A percentile compares a stretch with the other conserved stretches of the same genome.
phyloP scores from a whole-genome alignment of 129 eudicot genomes.

The Flaveria bidentis region DNA sequence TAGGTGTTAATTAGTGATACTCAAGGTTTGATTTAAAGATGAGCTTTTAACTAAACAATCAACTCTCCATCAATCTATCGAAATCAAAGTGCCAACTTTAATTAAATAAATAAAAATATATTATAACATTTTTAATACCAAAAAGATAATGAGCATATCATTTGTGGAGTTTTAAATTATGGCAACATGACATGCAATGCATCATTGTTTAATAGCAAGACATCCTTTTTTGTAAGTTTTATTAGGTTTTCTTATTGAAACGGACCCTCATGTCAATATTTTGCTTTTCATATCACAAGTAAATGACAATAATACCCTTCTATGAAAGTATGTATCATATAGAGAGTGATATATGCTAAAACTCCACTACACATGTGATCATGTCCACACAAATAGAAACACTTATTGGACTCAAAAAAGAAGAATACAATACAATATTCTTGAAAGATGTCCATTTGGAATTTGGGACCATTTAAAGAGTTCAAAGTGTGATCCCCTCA shows the following conservation, averaged over 20 bases:
- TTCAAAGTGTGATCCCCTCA: slow-evolving; percentile 36
- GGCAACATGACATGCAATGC: neutral
- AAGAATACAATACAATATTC: slow-evolving; percentile 34
- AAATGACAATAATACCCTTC: slow-evolving; percentile 29
- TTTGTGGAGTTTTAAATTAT: neutral
- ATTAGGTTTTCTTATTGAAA: neutral
- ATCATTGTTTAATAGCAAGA: neutral
- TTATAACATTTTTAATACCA: neutral
- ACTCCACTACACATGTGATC: slow-evolving; percentile 36
- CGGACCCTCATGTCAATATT: neutral
- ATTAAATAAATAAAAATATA: neutral
- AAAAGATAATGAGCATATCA: slow-evolving; percentile 6
- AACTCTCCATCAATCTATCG: neutral
- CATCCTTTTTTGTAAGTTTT: neutral
- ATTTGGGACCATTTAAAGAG: slow-evolving; percentile 42
- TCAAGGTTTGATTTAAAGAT: no score
- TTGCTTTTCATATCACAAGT: slow-evolving; percentile 7
- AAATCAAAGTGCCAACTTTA: neutral
- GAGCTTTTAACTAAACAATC: neutral
- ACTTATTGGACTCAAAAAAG: slow-evolving; percentile 27
- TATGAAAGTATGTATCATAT: slow-evolving; percentile 11
- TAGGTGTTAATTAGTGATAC: neutral
- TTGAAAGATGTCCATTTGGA: slow-evolving; percentile 34
- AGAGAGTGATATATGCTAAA: slow-evolving; percentile 32
- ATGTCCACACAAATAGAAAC: slow-evolving; percentile 43